phyloP scores from a whole-genome alignment of 139 green algal genomes.

The Edaphochlamys debaryana region DNA sequence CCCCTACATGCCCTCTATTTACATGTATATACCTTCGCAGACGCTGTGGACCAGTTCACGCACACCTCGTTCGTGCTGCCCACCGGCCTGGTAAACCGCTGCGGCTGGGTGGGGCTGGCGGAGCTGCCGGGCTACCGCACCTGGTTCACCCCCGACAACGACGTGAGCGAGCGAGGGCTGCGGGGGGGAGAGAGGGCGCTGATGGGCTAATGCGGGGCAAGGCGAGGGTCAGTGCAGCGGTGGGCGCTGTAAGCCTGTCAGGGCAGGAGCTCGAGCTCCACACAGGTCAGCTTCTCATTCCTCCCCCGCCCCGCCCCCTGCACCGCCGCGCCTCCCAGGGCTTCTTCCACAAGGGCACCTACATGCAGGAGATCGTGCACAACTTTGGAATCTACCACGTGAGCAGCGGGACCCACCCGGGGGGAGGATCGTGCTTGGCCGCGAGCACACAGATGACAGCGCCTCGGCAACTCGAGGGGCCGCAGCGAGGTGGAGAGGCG shows the following conservation, averaged over 20 bases:
- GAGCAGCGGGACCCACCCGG: not conserved
- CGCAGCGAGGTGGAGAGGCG: no score
- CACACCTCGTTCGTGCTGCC: slow-evolving; percentile 11
- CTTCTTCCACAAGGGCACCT: slow-evolving; percentile 6
- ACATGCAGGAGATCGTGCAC: slow-evolving; percentile 11
- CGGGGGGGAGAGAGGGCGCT: no score
- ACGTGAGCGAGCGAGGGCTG: not conserved
- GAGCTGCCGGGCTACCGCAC: slow-evolving; percentile 2
- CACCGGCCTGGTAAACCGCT: not conserved
- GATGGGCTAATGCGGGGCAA: not conserved
- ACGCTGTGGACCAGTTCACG: not conserved
- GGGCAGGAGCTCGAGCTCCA: no score
- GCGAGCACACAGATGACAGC: no score
- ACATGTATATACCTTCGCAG: no score
- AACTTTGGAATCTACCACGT: slow-evolving; percentile 32
- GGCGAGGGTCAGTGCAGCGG: no score
- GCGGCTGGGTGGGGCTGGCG: slow-evolving; percentile 23
- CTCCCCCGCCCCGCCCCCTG: not conserved
- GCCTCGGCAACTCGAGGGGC: no score
- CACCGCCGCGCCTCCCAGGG: not conserved
- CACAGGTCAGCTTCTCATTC: not conserved
- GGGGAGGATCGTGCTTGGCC: no score
- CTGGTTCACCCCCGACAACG: not conserved
- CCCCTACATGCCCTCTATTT: no score
- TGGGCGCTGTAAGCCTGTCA: no score